Conservation (phyloP, 169 alveolate species). For the Plasmodium coatneyi region DNA sequence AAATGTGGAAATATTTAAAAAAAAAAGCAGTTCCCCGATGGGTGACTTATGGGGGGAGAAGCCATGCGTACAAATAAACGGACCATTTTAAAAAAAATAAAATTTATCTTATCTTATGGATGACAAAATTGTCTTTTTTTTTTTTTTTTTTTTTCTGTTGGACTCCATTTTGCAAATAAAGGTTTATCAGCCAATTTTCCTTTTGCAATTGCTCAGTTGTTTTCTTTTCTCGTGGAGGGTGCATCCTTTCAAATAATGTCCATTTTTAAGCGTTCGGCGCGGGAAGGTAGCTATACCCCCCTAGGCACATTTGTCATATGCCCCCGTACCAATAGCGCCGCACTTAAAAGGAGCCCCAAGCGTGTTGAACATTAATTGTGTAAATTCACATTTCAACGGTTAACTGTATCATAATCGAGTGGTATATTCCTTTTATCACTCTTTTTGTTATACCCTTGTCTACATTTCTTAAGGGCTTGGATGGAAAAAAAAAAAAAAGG, state of each 20-base stretch:
- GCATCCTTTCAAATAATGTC: background rate
- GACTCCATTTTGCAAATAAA: background rate
- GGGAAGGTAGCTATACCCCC: background rate
- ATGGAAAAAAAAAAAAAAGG: background rate
- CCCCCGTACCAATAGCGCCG: background rate
- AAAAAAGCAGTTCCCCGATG: background rate
- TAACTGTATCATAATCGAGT: background rate
- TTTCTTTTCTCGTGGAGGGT: background rate
- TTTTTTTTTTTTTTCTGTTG: background rate
- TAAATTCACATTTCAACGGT: background rate
- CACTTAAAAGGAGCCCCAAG: background rate
- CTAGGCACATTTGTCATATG: background rate
- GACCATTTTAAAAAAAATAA: background rate
- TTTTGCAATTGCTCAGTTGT: conserved; percentile 3
- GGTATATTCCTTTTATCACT: background rate
- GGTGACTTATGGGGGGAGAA: background rate
- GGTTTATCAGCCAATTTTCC: background rate
- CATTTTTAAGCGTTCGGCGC: background rate
- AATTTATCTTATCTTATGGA: background rate
- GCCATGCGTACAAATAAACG: background rate
- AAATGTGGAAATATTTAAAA: background rate
- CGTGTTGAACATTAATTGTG: background rate
- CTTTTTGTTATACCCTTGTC: background rate
- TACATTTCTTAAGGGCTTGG: background rate
- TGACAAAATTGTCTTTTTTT: background rate